A percentile compares a stretch with the other conserved stretches of the same genome.
Conservation (phyloP, 495 filamentous ascomycete species). For the Penicillium cinerascens region DNA sequence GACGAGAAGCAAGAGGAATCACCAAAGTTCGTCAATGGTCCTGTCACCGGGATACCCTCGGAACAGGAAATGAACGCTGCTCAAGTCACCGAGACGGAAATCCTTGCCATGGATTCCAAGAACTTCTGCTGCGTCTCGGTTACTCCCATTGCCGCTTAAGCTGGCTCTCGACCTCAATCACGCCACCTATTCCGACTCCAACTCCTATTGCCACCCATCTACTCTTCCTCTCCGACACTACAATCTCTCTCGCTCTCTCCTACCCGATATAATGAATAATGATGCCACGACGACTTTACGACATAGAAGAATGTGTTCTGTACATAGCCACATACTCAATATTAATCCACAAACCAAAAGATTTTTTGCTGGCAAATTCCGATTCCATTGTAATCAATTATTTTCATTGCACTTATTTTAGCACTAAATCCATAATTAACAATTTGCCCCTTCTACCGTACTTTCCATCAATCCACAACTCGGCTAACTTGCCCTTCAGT, state of each 20-base stretch:
- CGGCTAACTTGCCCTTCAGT: neutral
- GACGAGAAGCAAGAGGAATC: neutral
- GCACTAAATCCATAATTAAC: neutral
- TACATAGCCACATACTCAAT: slow-evolving; percentile 18
- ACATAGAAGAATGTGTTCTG: slow-evolving; percentile 15
- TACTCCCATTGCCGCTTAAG: slow-evolving; percentile 14
- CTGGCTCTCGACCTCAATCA: neutral
- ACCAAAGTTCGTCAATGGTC: slow-evolving; percentile 1
- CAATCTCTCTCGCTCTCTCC: neutral
- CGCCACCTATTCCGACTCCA: neutral
- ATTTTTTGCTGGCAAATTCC: slow-evolving; percentile 19
- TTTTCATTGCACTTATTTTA: neutral
- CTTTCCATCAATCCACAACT: neutral
- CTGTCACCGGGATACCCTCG: slow-evolving; percentile 9
- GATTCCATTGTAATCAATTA: neutral
- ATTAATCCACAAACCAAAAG: slow-evolving; percentile 4
- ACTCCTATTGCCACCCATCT: neutral
- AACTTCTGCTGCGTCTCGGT: slow-evolving; percentile 20
- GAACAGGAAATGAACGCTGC: neutral
- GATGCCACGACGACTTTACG: slow-evolving; percentile 16
- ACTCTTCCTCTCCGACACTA: neutral
- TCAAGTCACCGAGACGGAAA: slow-evolving; percentile 3
- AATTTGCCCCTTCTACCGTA: neutral
- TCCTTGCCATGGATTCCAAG: slow-evolving; percentile 18
- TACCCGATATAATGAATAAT: slow-evolving; percentile 13